phyloP scores from a whole-genome alignment of 306 rosid genomes.

The Inga laurina region DNA sequence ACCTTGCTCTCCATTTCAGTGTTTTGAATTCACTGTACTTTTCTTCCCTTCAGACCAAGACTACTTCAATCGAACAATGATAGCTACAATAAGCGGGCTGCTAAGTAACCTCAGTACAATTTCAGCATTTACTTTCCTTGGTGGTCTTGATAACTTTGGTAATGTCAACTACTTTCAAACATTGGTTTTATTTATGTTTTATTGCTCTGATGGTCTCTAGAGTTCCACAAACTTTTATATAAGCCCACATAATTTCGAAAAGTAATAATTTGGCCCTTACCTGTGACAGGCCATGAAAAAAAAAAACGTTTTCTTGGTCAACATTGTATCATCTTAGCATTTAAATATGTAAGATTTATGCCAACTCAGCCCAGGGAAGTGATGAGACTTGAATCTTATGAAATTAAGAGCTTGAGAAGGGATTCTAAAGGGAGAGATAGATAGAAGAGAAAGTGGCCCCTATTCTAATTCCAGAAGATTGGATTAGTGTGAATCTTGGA shows the following conservation, averaged over 20 bases:
- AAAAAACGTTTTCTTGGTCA: background rate
- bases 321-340: background rate
- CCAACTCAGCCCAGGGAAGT: no score
- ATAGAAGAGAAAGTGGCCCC: background rate
- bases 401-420: background rate
- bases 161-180: slow-evolving; percentile 30
- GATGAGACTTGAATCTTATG: background rate
- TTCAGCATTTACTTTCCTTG: slow-evolving; percentile 37
- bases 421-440: background rate
- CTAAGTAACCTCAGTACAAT: slow-evolving; percentile 40
- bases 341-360: background rate
- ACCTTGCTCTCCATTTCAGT: background rate
- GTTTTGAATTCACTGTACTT: slow-evolving; percentile 37
- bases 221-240: background rate
- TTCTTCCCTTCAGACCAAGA: slow-evolving; percentile 49
- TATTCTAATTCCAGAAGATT: background rate
- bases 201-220: background rate
- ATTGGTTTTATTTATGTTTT: background rate
- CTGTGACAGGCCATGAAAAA: background rate
- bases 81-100: slow-evolving; percentile 36
- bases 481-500: background rate
- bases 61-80: slow-evolving; percentile 43
- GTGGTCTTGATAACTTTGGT: slow-evolving; percentile 11
- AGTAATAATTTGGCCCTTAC: background rate
- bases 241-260: background rate